Percentiles rank a stretch among this genome's conserved stretches.
phyloP scores from a whole-genome alignment of 1,284 basidiomycete species.

The Schizopora paradoxa region DNA sequence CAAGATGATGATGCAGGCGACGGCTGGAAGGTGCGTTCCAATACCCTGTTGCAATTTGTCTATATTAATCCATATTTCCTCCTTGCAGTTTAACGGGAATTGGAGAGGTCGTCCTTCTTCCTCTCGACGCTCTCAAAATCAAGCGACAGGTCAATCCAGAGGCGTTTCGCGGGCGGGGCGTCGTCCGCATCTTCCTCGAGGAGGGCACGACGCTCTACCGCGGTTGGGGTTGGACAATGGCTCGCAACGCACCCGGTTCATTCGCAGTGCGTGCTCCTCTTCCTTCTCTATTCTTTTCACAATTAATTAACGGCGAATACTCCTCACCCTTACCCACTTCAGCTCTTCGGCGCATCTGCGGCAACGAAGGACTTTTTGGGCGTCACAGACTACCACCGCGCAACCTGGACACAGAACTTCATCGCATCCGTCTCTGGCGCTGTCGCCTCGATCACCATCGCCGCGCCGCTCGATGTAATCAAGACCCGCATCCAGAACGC shows the following conservation, averaged over 20 bases:
- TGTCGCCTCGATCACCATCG: conserved; percentile 92
- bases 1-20: conserved; percentile 93
- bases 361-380: conserved; percentile 91
- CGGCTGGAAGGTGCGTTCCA: conserved; percentile 75
- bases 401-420: conserved; percentile 95
- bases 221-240: conserved; percentile 99
- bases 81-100: conserved; percentile 81
- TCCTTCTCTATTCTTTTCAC: neutral
- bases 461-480: conserved; percentile 93
- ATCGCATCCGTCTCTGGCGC: conserved; percentile 92
- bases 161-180: conserved; percentile 89
- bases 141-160: conserved; percentile 98
- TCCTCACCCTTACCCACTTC: neutral
- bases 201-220: conserved; percentile 92
- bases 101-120: conserved; percentile 94
- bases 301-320: neutral
- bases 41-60: neutral
- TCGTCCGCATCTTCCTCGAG: conserved; percentile 86
- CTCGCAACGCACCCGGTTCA: conserved; percentile 92
- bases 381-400: conserved; percentile 84
- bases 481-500: conserved; percentile 98
- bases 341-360: conserved; percentile 96
- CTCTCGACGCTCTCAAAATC: conserved; percentile 96
- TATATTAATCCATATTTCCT: conserved; percentile 7
- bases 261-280: conserved; percentile 69